phyloP scores from a whole-genome alignment of 345 rosid species.

The Moricandia arvensis region DNA sequence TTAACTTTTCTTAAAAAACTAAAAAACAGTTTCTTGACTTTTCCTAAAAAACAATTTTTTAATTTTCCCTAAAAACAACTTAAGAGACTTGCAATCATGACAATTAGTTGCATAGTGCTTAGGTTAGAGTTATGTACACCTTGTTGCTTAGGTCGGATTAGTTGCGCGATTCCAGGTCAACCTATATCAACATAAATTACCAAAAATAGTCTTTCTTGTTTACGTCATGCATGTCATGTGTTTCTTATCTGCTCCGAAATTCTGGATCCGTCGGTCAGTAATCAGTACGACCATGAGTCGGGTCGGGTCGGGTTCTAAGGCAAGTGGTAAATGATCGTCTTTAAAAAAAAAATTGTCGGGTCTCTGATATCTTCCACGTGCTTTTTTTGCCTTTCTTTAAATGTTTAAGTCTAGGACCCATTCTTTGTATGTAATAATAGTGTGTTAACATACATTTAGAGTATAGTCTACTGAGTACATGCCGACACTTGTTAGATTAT shows the following conservation, averaged over 20 bases:
- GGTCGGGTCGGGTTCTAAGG: constrained; percentile 18
- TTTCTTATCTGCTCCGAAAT: constrained; percentile 15
- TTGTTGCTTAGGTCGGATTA: constrained; percentile 21
- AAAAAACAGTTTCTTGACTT: no score
- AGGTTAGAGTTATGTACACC: constrained; percentile 5
- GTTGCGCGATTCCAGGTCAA: constrained; percentile 27
- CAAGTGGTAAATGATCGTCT: constrained; percentile 28
- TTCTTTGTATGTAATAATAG: constrained; percentile 16
- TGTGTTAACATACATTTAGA: constrained; percentile 22
- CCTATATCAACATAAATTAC: not conserved
- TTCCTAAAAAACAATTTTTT: no score
- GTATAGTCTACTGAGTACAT: constrained; percentile 29
- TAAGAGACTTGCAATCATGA: no score
- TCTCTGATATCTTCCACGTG: constrained; percentile 41
- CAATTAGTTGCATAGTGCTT: constrained; percentile 22
- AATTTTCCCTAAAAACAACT: no score
- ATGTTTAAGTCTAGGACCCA: constrained; percentile 34
- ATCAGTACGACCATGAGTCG: no score
- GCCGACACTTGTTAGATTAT: constrained; percentile 46
- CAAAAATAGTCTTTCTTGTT: not conserved
- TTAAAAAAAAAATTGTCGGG: constrained; percentile 27
- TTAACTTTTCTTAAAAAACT: no score
- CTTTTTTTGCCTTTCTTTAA: constrained; percentile 22
- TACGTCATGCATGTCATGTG: not conserved
- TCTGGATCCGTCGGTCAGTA: constrained; percentile 26